A percentile compares a stretch with the other conserved stretches of the same genome.
Conservation (phyloP, 208 protist genomes). For the Wallacemonas rigidus region DNA sequence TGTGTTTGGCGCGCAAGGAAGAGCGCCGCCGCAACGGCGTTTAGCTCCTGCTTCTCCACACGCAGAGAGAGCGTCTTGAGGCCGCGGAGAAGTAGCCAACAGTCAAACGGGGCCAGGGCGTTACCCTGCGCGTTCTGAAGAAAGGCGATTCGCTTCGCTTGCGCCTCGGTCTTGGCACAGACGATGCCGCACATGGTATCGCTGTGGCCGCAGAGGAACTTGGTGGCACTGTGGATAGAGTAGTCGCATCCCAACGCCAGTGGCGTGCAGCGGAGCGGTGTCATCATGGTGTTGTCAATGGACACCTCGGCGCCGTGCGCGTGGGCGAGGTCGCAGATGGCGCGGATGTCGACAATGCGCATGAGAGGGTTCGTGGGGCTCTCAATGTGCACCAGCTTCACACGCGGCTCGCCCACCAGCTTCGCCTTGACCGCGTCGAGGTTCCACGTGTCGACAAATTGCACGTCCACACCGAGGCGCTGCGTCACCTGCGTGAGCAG, state of each 20-base stretch:
- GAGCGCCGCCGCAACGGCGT: constrained; percentile 84
- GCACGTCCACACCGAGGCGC: constrained; percentile 70
- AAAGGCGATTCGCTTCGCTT: constrained; percentile 81
- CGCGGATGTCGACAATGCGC: constrained; percentile 89
- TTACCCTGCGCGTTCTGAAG: constrained; percentile 93
- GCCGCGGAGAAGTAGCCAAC: constrained; percentile 93
- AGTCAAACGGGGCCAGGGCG: constrained; percentile 94
- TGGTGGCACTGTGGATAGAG: constrained; percentile 95
- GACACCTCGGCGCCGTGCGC: constrained; percentile 72
- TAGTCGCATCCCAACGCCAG: constrained; percentile 95
- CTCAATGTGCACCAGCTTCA: constrained; percentile 94
- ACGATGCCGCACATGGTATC: constrained; percentile 93
- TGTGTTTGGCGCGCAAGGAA: constrained; percentile 63
- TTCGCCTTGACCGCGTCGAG: constrained; percentile 50
- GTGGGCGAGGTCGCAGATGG: constrained; percentile 78
- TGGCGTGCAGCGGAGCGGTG: constrained; percentile 94
- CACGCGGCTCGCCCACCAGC: constrained; percentile 36
- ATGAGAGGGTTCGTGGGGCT: constrained; percentile 96
- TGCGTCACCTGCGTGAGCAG: constrained; percentile 83
- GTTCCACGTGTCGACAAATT: constrained; percentile 89
- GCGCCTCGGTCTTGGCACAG: constrained; percentile 60
- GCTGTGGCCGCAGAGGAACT: constrained; percentile 96
- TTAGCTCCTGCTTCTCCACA: constrained; percentile 91
- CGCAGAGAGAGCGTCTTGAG: constrained; percentile 95
- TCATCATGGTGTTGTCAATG: constrained; percentile 97